Evolutionary conservation across 2,329 filamentous ascomycete species (phyloP).

Genomic region (Alternaria brassicicola): DNA sequence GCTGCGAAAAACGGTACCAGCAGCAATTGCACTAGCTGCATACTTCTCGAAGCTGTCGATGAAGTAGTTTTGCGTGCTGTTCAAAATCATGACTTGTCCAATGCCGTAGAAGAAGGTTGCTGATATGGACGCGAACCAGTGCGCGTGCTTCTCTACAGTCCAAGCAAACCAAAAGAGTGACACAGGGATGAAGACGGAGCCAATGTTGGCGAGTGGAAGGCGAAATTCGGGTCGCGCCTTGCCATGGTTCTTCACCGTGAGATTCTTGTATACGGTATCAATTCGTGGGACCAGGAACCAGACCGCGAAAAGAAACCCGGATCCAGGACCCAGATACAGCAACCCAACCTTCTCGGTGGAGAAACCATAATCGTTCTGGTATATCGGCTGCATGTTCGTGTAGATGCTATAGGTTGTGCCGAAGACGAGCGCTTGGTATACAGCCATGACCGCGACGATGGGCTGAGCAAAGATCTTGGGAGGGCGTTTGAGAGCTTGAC

Average conservation of each 20-base stretch:
- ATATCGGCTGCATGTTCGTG: constrained; percentile 57
- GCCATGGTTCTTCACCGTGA: constrained; percentile 50
- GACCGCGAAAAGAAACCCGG: constrained; percentile 53
- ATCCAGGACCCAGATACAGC: constrained; percentile 53
- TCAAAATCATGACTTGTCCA: constrained; percentile 60
- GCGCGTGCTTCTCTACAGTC: constrained; percentile 50
- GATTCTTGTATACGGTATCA: constrained; percentile 55
- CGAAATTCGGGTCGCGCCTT: constrained; percentile 53
- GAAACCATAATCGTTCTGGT: constrained; percentile 52
- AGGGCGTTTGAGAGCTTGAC: constrained; percentile 49
- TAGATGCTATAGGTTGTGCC: constrained; percentile 57
- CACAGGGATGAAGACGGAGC: constrained; percentile 51
- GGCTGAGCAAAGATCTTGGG: constrained; percentile 54
- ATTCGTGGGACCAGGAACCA: constrained; percentile 56
- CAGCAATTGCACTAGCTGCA: constrained; percentile 58
- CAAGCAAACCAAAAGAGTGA: constrained; percentile 54
- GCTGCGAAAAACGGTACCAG: constrained; percentile 56
- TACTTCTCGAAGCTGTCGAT: constrained; percentile 60
- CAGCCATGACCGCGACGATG: constrained; percentile 54
- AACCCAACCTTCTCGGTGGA: constrained; percentile 55
- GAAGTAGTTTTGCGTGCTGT: constrained; percentile 62
- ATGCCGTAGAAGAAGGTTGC: constrained; percentile 58
- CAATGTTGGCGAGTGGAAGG: constrained; percentile 55
- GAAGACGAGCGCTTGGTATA: constrained; percentile 56
- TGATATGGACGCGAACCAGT: constrained; percentile 52